Base-by-base conservation (phyloP, 352 stramenopile species). In the Globisporangium abappressorium region DNA sequence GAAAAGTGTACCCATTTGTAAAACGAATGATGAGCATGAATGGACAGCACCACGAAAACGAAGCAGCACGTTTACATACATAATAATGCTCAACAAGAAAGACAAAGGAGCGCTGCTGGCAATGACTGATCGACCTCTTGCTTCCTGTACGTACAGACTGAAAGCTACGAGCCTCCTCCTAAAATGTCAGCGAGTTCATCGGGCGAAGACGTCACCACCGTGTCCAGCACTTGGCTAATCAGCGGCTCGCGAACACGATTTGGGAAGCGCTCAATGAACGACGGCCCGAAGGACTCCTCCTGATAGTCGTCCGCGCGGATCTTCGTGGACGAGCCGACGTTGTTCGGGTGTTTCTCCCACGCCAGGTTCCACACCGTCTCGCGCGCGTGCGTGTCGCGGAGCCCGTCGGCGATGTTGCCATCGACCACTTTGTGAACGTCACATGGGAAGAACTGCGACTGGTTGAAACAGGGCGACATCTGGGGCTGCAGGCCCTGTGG, bases 381-480 rank as follows among this genome's bases (percentile, higher is more conserved):
- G 14, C 79, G 77, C 6, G 70, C 65, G 5, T 70, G 77, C 28
- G 64, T 65, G 26, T 82, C 74, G 26, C 69, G 78, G 4, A 82
- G 57, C 8, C 68, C 81, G 64, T 90, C 83, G 36, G 72, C 85
- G 57, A 92, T 66, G 53, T 78, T 87, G 24, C 83, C 80, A 14
- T 94, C 84, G 28, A 90, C 28, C 1, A 91, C 70, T 30, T 92
- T 91, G 63, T 91, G 79, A 2, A 92, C 84, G 54, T 94, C 87
- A 41, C 87, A 93, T 26, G 87, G 85, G 63, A 91, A 91, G 69
- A 87, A 89, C 69, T 94, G 82, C 22, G 83, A 88, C 67, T 93
- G 86, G 69, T 94, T 94, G 67, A 82, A 87, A 70, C 87, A 94
- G 14, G 84, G 84, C 26, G 87, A 92, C 71, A 90, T 78, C 65